Evolutionary conservation across 306 rosid genomes (phyloP).

Genomic region (Quercus cerris): DNA sequence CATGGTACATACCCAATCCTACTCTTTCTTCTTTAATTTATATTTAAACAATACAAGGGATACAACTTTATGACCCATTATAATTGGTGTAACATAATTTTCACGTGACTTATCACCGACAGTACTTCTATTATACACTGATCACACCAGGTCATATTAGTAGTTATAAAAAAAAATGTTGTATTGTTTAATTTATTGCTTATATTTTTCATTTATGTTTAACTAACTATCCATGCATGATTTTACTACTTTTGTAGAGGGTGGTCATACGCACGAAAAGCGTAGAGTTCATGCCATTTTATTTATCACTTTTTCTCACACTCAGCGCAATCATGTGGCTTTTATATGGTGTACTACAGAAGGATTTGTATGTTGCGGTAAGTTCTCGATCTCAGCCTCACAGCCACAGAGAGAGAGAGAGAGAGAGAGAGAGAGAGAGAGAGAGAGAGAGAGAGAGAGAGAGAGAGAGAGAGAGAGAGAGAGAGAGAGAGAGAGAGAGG

Average conservation of each 20-base stretch:
- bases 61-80: too few species aligned
- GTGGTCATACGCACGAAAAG: conserved; percentile 90
- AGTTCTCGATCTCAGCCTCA: conserved; percentile 15
- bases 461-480: too few species aligned
- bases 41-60: not conserved
- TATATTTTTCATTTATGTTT: not conserved
- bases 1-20: conserved; percentile 42
- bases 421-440: too few species aligned
- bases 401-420: too few species aligned
- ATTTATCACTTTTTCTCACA: conserved; percentile 79
- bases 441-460: too few species aligned
- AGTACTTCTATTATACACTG: too few species aligned
- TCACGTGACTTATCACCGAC: accelerated
- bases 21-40: not conserved
- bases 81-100: too few species aligned
- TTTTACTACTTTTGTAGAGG: conserved; percentile 38
- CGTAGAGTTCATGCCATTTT: conserved; percentile 93
- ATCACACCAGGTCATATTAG: too few species aligned
- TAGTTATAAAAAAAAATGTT: not conserved
- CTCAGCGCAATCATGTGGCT: conserved; percentile 79
- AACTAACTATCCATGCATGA: not conserved
- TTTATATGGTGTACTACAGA: conserved; percentile 59
- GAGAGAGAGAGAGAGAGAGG: too few species aligned
- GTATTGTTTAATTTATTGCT: too few species aligned
- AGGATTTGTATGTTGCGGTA: conserved; percentile 85